phyloP scores from a whole-genome alignment of 2,329 filamentous ascomycete species.

The Aspergillus sp. region DNA sequence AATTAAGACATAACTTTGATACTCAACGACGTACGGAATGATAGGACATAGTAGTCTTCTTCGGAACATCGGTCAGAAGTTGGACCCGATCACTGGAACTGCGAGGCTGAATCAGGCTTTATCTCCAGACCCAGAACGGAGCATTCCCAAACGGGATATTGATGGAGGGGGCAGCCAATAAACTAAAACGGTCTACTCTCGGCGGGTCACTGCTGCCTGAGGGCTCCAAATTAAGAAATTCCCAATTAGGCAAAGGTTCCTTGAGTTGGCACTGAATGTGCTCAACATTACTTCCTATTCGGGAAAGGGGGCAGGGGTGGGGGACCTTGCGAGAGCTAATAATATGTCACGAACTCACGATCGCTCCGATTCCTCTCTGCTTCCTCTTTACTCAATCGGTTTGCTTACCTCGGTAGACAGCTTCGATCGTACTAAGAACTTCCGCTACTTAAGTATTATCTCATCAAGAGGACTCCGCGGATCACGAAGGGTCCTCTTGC shows the following conservation, averaged over 20 bases:
- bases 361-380: conserved; percentile 8
- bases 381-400: background rate
- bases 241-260: conserved; percentile 9
- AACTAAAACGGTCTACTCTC: background rate
- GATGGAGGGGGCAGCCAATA: background rate
- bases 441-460: background rate
- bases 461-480: background rate
- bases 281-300: conserved; percentile 6
- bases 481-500: background rate
- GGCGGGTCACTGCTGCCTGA: conserved; percentile 7
- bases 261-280: conserved; percentile 10
- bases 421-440: background rate
- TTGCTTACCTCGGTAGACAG: background rate
- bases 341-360: conserved; percentile 17
- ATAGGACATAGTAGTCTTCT: background rate
- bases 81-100: conserved; percentile 2
- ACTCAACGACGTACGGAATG: background rate
- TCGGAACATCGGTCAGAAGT: conserved; percentile 4
- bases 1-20: no score
- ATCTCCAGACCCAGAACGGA: conserved; percentile 11
- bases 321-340: conserved; percentile 13
- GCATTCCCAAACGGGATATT: conserved; percentile 4
- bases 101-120: conserved; percentile 7
- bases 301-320: conserved; percentile 14
- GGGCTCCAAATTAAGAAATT: conserved; percentile 19